These are phyloP conservation scores for Pseudogymnoascus sp. DNA, from an alignment of 2,329 filamentous ascomycete species.

Conservation along the genomic window DNA sequence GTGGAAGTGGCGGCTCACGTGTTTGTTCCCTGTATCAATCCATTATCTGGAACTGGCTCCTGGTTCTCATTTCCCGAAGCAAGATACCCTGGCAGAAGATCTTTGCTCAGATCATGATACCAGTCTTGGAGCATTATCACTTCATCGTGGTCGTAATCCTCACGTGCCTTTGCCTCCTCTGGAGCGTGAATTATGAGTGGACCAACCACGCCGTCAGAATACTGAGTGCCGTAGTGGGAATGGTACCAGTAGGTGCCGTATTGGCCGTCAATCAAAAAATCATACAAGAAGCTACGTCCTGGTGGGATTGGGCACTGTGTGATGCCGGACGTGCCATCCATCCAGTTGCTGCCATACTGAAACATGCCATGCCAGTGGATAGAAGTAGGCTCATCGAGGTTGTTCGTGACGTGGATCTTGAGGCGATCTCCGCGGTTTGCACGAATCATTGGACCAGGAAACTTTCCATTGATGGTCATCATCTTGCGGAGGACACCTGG, in stretches of 20 bases:
- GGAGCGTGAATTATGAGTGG: conserved; percentile 55
- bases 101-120: conserved; percentile 52
- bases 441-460: conserved; percentile 30
- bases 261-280: conserved; percentile 21
- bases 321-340: conserved; percentile 39
- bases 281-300: conserved; percentile 27
- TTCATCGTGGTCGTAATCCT: conserved; percentile 48
- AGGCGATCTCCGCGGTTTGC: conserved; percentile 31
- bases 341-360: conserved; percentile 32
- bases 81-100: conserved; percentile 31
- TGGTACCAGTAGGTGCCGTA: conserved; percentile 53
- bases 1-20: conserved; percentile 31
- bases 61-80: conserved; percentile 34
- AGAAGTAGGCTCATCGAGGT: conserved; percentile 30
- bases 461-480: conserved; percentile 30
- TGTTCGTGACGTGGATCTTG: conserved; percentile 31
- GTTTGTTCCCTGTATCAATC: conserved; percentile 38
- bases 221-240: conserved; percentile 45
- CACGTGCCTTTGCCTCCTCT: conserved; percentile 43
- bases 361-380: conserved; percentile 43
- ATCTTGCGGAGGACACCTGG: conserved; percentile 13
- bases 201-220: conserved; percentile 44
- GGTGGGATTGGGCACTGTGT: conserved; percentile 59
- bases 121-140: conserved; percentile 64
- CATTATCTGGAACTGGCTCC: conserved; percentile 38